phyloP scores from a whole-genome alignment of 2,329 filamentous ascomycete genomes.

The Phyllosticta citribraziliensis region DNA sequence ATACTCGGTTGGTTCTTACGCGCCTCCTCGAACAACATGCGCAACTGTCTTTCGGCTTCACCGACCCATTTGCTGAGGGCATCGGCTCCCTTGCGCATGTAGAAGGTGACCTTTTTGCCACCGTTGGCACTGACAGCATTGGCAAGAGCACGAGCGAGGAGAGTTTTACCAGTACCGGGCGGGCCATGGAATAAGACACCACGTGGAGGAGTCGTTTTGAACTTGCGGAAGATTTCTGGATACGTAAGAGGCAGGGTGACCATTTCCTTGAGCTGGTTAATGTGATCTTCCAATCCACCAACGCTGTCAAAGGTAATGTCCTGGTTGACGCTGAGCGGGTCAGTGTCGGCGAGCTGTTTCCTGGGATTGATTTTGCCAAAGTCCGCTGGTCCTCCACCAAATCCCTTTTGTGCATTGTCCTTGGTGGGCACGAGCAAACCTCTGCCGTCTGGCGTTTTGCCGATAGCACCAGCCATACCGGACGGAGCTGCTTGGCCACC shows the following conservation, averaged over 20 bases:
- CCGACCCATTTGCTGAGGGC: conserved; percentile 98
- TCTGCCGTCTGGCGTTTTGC: conserved; percentile 18
- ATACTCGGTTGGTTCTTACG: conserved; percentile 94
- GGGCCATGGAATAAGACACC: conserved; percentile 96
- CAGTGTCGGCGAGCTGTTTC: conserved; percentile 84
- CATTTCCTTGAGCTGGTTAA: conserved; percentile 98
- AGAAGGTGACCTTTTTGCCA: conserved; percentile 84
- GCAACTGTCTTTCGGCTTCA: conserved; percentile 90
- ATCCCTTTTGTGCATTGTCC: conserved; percentile 31
- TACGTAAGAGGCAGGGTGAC: conserved; percentile 89
- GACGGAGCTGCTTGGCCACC: conserved; percentile 81
- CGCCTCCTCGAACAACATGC: conserved; percentile 89
- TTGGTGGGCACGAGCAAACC: not conserved
- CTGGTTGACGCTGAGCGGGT: conserved; percentile 85
- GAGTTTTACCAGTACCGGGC: conserved; percentile 92
- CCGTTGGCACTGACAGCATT: conserved; percentile 83
- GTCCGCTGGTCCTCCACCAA: conserved; percentile 61
- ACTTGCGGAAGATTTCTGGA: conserved; percentile 82
- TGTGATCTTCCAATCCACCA: conserved; percentile 83
- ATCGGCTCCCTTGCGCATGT: conserved; percentile 98
- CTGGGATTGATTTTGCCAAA: conserved; percentile 90
- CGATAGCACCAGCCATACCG: conserved; percentile 46
- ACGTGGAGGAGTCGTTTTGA: conserved; percentile 86
- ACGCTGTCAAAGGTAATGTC: conserved; percentile 92
- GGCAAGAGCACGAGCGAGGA: conserved; percentile 86